Percentiles rank a stretch among this genome's conserved stretches.
These are phyloP conservation scores for Termitomyces titanicus DNA, from an alignment of 768 basidiomycete genomes.

Conservation along the genomic window DNA sequence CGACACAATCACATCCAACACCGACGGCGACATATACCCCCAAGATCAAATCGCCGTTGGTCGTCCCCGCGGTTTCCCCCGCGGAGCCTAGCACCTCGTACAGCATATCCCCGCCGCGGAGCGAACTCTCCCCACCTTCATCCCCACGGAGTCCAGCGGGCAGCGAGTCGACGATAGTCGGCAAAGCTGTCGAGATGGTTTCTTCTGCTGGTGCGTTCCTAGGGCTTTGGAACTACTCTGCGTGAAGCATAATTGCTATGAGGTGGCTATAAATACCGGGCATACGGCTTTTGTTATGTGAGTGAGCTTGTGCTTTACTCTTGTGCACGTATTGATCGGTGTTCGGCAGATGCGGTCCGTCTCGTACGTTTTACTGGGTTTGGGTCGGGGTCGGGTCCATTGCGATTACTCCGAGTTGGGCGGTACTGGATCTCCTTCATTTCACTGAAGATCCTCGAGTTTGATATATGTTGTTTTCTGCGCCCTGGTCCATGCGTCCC, in stretches of 20 bases:
- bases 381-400: no score
- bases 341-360: background rate
- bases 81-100: conserved; percentile 33
- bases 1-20: conserved; percentile 4
- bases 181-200: conserved; percentile 72
- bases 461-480: background rate
- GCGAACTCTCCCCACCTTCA: conserved; percentile 10
- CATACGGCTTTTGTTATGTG: background rate
- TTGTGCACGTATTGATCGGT: background rate
- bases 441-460: background rate
- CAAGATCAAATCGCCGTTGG: conserved; percentile 25
- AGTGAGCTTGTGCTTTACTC: background rate
- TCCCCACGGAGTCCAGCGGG: conserved; percentile 14
- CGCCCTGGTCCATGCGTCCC: background rate
- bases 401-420: background rate
- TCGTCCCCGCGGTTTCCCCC: conserved; percentile 28
- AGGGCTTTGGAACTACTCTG: conserved; percentile 41
- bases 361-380: background rate
- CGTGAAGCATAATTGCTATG: background rate
- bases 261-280: background rate
- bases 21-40: conserved; percentile 17
- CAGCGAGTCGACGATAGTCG: conserved; percentile 33
- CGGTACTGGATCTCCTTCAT: background rate
- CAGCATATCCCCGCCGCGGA: conserved; percentile 22
- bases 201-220: conserved; percentile 75